These are phyloP conservation scores for Westerdykella aurantiaca DNA, from an alignment of 2,329 filamentous ascomycete genomes.

Conservation along the genomic window DNA sequence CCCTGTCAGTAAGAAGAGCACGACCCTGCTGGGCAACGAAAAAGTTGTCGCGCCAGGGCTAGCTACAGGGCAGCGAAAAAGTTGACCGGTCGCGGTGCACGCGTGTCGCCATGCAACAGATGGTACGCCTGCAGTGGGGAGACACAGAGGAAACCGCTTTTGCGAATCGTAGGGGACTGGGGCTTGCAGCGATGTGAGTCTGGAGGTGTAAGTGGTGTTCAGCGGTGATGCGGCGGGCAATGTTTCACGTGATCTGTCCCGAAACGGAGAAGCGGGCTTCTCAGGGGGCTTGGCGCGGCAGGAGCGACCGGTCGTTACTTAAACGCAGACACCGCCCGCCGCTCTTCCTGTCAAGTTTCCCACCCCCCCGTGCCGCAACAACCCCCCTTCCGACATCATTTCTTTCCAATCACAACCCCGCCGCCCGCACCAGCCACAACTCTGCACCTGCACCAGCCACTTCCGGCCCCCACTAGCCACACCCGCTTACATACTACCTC, in stretches of 20 bases:
- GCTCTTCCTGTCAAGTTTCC: slow-evolving; percentile 20
- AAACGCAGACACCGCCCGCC: slow-evolving; percentile 16
- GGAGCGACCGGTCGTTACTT: slow-evolving; percentile 12
- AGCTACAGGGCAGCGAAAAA: slow-evolving; percentile 1
- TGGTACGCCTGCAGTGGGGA: not conserved
- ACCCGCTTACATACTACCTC: slow-evolving; percentile 12
- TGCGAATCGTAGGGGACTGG: not conserved
- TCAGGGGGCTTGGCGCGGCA: slow-evolving; percentile 23
- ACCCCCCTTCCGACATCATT: not conserved
- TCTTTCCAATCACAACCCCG: slow-evolving; percentile 31
- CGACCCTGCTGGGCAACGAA: not conserved
- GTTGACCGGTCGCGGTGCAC: slow-evolving; percentile 2
- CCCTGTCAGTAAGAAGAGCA: not conserved
- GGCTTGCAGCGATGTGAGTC: too few species aligned
- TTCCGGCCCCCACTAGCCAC: slow-evolving; percentile 19
- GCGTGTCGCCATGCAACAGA: not conserved
- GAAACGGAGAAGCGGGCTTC: slow-evolving; percentile 5
- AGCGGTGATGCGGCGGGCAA: not conserved
- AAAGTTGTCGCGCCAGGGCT: not conserved
- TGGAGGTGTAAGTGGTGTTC: not conserved
- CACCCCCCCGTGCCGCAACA: not conserved
- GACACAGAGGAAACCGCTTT: slow-evolving; percentile 1
- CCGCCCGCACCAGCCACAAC: slow-evolving; percentile 16
- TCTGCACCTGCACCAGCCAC: not conserved
- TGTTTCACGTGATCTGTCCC: slow-evolving; percentile 8